Base-by-base conservation (phyloP, 306 rosid species). In the Vigna angularis region DNA sequence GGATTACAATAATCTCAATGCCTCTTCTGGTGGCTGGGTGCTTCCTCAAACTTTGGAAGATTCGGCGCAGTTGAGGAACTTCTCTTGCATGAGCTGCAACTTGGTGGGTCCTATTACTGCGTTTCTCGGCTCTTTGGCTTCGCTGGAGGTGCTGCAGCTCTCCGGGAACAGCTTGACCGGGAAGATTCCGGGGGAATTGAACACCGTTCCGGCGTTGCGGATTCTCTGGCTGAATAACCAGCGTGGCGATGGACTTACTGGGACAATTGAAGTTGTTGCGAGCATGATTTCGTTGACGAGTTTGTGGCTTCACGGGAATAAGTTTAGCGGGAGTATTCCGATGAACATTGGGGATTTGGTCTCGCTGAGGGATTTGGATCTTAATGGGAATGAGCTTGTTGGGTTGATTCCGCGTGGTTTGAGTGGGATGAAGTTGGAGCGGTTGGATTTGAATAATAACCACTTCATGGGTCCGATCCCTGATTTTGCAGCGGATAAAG, bases 301-400 rank as follows among this genome's bases (percentile, higher is more conserved):
- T 48, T 44, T 88, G 50, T 93, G 96, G 96, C 96, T 93, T 49
- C 98, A 93, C 48, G 98, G 98, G 56, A 93, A 93, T 69, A 75
- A 74, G 48, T 93, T 93, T 83, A 13, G 79, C 1, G 94, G 96
- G 40, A 73, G 52, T 12, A 84, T 93, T 76, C 96, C 98, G 0
- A 59, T 36, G 16, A 89, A 50, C 74, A 89, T 90, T 73, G 98
- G 96, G 67, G 70, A 82, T 64, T 77, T 93, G 67, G 53, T 74
- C 82, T 83, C 81, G 58, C 80, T 93, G 62, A 89, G 79, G 83
- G 90, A 89, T 77, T 88, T 93, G 59, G 79, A 89, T 83, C 87
- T 93, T 51, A 93, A 93, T 70, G 86, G 87, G 65, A 93, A 93
- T 44, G 67, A 73, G 40, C 64, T 93, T 22, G 91, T 87, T 32